Base-by-base conservation (phyloP, 106 monocot genomes). In the Apostasia shenzhenica region DNA sequence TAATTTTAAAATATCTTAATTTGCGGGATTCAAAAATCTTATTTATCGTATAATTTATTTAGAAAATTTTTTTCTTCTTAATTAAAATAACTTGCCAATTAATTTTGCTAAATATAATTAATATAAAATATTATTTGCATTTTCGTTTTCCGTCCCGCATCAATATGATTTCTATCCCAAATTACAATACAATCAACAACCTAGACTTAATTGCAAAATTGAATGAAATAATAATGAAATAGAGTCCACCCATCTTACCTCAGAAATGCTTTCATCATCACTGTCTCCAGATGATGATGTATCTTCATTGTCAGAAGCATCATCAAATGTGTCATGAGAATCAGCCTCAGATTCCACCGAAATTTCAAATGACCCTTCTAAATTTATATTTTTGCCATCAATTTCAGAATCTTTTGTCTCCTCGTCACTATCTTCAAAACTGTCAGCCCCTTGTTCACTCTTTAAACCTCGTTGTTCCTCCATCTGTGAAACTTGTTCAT, bases 221-320 rank as follows among this genome's bases (percentile, higher is more conserved):
- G 45, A 64, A 63, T 50, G 8, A 37, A 1, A 65, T 49, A 11
- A 65, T 12, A 26, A 65, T 65, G 46, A 26, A 26, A 26, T 26
- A 47, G 26, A 4, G 4, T 43, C 1, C 5, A 8, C 0, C 43
- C 48, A 65, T 65, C 6, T 48, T 48, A 65, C 65, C 65, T 65
- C 65, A 6, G 65, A 49, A 14, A 65, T 65, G 6, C 48, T 65
- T 8, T 48, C 65, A 65, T 65, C 65, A 65, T 65, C 65, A 65
- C 2, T 26, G 26, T 26, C 48, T 49, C 65, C 65, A 26, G 48
- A 65, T 65, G 11, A 65, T 8, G 65, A 65, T 37, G 48, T 48
- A 48, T 65, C 65, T 48, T 65, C 48, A 37, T 2, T 8, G 48
- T 26, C 48, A 6, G 6, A 65, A 48, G 47, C 65, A 48, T 65